Evolutionary conservation across 176 grass and related monocot genomes (phyloP).

Genomic region (Rhynchospora tenuis): DNA sequence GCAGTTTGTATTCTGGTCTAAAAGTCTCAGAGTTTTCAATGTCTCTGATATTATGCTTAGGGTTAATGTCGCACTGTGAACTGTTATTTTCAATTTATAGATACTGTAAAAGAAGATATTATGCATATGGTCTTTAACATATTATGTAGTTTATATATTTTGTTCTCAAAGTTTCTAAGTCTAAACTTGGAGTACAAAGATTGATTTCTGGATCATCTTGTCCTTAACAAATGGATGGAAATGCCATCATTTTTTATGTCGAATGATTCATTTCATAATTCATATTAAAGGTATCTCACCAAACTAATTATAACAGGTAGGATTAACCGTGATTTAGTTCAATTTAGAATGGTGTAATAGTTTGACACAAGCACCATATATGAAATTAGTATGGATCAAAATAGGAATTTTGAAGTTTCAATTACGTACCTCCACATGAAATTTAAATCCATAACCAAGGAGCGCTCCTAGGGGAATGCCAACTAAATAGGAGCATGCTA

Average conservation of each 20-base stretch:
- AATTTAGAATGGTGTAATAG: neutral
- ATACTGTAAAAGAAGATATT: neutral
- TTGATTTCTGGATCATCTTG: neutral
- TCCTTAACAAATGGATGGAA: no score
- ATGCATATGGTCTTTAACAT: neutral
- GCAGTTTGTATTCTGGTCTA: no score
- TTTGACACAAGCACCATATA: neutral
- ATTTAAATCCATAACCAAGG: constrained; percentile 55
- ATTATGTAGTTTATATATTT: neutral
- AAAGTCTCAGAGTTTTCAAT: no score
- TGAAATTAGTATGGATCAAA: neutral
- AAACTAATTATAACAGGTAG: neutral
- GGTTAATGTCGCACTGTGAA: neutral
- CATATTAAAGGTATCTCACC: neutral
- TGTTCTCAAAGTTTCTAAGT: neutral
- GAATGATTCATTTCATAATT: neutral
- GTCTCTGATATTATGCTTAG: neutral
- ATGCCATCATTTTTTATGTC: neutral
- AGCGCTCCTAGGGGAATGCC: constrained; percentile 64
- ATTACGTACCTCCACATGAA: constrained; percentile 50
- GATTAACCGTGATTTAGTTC: neutral
- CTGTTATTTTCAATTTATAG: neutral
- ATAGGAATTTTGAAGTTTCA: neutral
- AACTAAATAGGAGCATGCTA: constrained; percentile 72
- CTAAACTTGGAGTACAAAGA: neutral